These are phyloP conservation scores for Apiosordaria backusii DNA, from an alignment of 495 filamentous ascomycete genomes.

Conservation along the genomic window DNA sequence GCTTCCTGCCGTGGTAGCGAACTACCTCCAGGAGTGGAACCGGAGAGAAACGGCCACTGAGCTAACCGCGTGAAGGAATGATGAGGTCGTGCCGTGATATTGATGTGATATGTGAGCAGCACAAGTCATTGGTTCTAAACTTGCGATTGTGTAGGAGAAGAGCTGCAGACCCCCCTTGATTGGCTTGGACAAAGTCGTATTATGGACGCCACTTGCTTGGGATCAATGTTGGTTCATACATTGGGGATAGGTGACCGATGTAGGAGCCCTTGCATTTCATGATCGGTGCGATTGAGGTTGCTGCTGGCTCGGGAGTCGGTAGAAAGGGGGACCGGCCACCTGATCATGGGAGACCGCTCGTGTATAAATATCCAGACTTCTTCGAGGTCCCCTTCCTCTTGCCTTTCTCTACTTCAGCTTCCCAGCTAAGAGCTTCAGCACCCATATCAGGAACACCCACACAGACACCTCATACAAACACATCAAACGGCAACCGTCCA, in stretches of 20 bases:
- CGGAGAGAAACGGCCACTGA: not conserved
- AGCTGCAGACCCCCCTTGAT: not conserved
- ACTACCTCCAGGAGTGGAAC: not conserved
- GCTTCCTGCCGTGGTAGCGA: not conserved
- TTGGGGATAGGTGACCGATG: too few species aligned
- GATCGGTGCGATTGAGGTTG: not conserved
- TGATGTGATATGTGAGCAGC: constrained; percentile 5
- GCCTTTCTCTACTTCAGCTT: too few species aligned
- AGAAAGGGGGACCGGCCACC: not conserved
- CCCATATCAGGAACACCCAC: not conserved
- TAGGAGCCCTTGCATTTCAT: not conserved
- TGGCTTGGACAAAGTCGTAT: not conserved
- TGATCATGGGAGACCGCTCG: not conserved
- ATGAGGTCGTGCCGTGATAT: not conserved
- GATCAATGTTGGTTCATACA: not conserved
- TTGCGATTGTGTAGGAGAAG: not conserved
- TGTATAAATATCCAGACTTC: not conserved
- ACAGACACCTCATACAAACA: not conserved
- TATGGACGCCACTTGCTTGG: not conserved
- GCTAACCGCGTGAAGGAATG: not conserved
- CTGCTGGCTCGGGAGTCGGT: not conserved
- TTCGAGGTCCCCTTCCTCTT: not conserved
- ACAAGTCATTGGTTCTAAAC: not conserved
- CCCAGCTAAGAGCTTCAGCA: not conserved
- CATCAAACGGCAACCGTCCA: not conserved